Conservation (phyloP, 345 rosid species). For the Bretschneidera sinensis region DNA sequence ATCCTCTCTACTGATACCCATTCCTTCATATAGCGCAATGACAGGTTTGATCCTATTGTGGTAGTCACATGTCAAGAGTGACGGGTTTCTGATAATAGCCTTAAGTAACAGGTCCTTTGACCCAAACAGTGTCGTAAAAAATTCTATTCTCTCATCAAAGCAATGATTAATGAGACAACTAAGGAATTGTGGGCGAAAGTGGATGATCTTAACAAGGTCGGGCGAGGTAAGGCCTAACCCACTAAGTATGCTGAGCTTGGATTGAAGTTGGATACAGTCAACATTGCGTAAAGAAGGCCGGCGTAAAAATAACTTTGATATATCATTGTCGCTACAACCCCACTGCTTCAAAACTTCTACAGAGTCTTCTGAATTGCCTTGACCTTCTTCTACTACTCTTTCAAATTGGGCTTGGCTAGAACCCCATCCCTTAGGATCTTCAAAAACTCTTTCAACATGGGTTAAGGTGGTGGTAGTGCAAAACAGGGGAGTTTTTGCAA, state of each 20-base stretch:
- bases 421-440: constrained; percentile 39
- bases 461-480: constrained; percentile 26
- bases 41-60: constrained; percentile 37
- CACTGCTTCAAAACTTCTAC: constrained; percentile 36
- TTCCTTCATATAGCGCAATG: no score
- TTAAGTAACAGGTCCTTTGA: constrained; percentile 40
- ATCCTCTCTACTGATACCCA: no score
- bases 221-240: constrained; percentile 34
- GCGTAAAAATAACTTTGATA: constrained; percentile 31
- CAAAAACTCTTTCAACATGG: constrained; percentile 15
- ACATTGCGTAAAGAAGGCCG: constrained; percentile 46
- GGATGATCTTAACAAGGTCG: constrained; percentile 56
- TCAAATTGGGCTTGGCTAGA: constrained; percentile 33
- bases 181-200: constrained; percentile 57
- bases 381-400: not conserved
- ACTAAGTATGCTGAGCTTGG: constrained; percentile 38
- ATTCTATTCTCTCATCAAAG: constrained; percentile 50
- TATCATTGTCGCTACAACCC: constrained; percentile 49
- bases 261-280: constrained; percentile 27
- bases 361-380: constrained; percentile 13
- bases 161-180: constrained; percentile 35
- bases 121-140: constrained; percentile 37
- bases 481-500: no score
- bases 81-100: constrained; percentile 58
- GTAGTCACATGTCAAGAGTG: constrained; percentile 51